Percentiles rank a stretch among this genome's conserved stretches.
Evolutionary conservation across 495 filamentous ascomycete species (phyloP).

Genomic region (Penicillium longicatenatum): DNA sequence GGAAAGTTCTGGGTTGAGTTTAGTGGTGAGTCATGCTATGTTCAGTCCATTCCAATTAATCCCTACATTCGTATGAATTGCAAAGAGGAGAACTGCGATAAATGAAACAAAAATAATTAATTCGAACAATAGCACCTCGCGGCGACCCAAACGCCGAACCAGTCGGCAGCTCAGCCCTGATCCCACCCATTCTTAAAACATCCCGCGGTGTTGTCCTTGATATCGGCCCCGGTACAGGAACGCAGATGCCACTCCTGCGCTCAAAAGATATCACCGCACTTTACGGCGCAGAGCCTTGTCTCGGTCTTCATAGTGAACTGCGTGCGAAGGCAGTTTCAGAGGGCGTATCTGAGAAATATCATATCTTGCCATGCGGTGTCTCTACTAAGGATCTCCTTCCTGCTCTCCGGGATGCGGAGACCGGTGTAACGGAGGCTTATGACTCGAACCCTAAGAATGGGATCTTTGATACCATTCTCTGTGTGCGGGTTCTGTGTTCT

Average conservation of each 20-base stretch:
- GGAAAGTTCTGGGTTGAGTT: conserved; percentile 47
- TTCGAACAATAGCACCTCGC: background rate
- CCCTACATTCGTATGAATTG: background rate
- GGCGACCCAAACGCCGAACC: conserved; percentile 1
- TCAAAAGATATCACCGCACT: conserved; percentile 54
- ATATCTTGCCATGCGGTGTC: conserved; percentile 62
- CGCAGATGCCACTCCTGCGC: conserved; percentile 47
- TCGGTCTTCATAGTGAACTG: conserved; percentile 53
- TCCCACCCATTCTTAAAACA: conserved; percentile 40
- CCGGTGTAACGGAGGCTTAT: conserved; percentile 28
- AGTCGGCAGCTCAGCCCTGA: conserved; percentile 34
- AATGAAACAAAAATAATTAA: background rate
- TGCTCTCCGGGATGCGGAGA: conserved; percentile 40
- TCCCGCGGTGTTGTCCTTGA: conserved; percentile 46
- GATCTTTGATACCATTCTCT: conserved; percentile 67
- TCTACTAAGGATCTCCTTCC: conserved; percentile 50
- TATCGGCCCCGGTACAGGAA: conserved; percentile 53
- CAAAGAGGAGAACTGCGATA: no score
- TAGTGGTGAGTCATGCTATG: conserved; percentile 25
- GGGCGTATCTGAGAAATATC: conserved; percentile 61
- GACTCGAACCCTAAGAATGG: conserved; percentile 24
- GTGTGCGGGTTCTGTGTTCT: conserved; percentile 71
- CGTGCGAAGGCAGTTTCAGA: conserved; percentile 43
- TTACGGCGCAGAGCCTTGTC: conserved; percentile 70
- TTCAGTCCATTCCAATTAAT: background rate